Percentiles rank a stretch among this genome's conserved stretches.
These are phyloP conservation scores for Protomyces pachydermus DNA, from an alignment of 1,139 yeast species.

Conservation along the genomic window DNA sequence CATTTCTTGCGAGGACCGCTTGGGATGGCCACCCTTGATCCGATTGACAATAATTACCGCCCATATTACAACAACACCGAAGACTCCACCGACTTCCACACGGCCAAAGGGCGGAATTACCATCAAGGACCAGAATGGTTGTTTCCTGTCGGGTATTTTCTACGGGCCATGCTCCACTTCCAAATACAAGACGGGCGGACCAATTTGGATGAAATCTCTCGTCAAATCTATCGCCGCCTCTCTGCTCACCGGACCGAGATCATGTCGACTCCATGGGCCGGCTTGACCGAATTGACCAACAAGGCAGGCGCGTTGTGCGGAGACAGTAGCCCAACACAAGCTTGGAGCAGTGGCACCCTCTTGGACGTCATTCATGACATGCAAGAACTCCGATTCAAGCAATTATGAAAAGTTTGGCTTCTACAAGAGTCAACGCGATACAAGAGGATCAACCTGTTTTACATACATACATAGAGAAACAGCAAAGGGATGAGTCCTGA, in stretches of 20 bases:
- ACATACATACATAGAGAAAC: no score
- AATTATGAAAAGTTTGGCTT: neutral
- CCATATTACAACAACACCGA: conserved; percentile 80
- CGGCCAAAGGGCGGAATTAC: conserved; percentile 91
- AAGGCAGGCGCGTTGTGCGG: conserved; percentile 73
- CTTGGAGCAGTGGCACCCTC: conserved; percentile 88
- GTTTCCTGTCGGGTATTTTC: conserved; percentile 82
- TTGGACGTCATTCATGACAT: conserved; percentile 70
- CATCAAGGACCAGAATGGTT: conserved; percentile 99
- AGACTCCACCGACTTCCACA: conserved; percentile 81
- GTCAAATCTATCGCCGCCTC: conserved; percentile 50
- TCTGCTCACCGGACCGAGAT: conserved; percentile 67
- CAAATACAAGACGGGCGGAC: conserved; percentile 41
- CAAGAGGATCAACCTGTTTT: no score
- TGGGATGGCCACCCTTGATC: conserved; percentile 90
- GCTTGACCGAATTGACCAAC: conserved; percentile 85
- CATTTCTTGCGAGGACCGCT: conserved; percentile 72
- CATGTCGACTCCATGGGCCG: conserved; percentile 77
- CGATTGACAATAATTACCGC: conserved; percentile 82
- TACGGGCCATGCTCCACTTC: conserved; percentile 64
- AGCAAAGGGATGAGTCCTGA: neutral
- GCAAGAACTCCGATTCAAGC: neutral
- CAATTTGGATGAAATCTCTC: conserved; percentile 41
- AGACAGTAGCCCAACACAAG: conserved; percentile 93
- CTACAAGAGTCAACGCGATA: neutral